phyloP scores from a whole-genome alignment of 257 asterid species.

The Solanum chmielewskii region DNA sequence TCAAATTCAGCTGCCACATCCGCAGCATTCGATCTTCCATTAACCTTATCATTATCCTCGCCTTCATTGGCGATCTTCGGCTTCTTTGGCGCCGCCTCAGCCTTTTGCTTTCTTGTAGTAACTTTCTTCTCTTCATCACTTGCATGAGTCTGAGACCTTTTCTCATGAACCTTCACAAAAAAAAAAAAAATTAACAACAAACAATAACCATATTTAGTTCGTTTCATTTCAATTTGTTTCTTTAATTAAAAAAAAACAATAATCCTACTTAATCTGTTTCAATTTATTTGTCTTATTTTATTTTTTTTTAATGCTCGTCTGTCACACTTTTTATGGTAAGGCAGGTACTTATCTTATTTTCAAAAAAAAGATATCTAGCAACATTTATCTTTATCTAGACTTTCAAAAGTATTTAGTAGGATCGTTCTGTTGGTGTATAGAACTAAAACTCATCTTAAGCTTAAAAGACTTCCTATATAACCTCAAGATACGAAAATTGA shows the following conservation, averaged over 20 bases:
- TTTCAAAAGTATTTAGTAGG: background rate
- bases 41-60: constrained; percentile 8
- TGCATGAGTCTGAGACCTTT: constrained; percentile 33
- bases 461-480: no score
- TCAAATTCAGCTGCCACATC: constrained; percentile 45
- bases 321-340: background rate
- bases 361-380: background rate
- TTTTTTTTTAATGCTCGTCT: accelerated
- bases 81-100: constrained; percentile 47
- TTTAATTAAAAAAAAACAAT: no score
- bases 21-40: constrained; percentile 17
- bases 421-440: no score
- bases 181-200: background rate
- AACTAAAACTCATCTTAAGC: no score
- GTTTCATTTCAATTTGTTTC: no score
- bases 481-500: no score
- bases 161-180: constrained; percentile 43
- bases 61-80: constrained; percentile 9
- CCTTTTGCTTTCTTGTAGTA: constrained; percentile 76
- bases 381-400: background rate
- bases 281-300: no score
- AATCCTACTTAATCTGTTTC: background rate
- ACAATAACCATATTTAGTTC: background rate
- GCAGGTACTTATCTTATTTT: background rate
- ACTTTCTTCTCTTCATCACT: constrained; percentile 43